phyloP scores from a whole-genome alignment of 257 asterid genomes.

The Misopates orontium region DNA sequence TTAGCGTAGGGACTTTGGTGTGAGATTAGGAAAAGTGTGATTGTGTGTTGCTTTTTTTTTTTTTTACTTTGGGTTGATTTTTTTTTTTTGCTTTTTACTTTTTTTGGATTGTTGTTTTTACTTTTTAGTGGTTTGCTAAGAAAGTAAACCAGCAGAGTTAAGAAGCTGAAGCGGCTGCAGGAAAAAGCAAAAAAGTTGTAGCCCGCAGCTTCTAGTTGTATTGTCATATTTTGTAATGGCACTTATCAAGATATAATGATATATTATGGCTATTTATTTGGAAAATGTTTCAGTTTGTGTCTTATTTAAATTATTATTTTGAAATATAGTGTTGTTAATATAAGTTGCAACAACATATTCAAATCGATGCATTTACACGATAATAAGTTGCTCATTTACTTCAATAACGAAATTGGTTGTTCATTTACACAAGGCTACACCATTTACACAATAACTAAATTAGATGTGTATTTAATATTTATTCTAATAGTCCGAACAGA shows the following conservation, averaged over 20 bases:
- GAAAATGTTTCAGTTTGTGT: neutral
- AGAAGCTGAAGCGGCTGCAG: slow-evolving; percentile 53
- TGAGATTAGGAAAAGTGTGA: neutral
- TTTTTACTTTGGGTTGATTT: too few relatives aligned
- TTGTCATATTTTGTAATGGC: slow-evolving; percentile 6
- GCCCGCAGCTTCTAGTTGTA: slow-evolving; percentile 52
- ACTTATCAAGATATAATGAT: too few relatives aligned
- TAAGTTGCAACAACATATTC: too few relatives aligned
- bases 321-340: neutral
- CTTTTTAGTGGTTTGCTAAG: neutral
- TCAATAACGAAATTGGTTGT: too few relatives aligned
- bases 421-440: too few relatives aligned
- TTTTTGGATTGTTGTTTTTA: neutral
- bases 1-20: neutral
- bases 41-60: slow-evolving; percentile 8
- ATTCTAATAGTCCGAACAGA: too few relatives aligned
- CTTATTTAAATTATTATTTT: neutral
- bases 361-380: too few relatives aligned
- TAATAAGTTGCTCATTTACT: too few relatives aligned
- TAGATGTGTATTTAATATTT: too few relatives aligned
- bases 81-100: slow-evolving; percentile 12
- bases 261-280: neutral
- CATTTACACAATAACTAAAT: too few relatives aligned
- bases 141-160: slow-evolving; percentile 15
- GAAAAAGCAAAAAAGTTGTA: slow-evolving; percentile 29